Percentiles rank a stretch among this genome's conserved stretches.
Evolutionary conservation across 768 basidiomycete genomes (phyloP).

Genomic region (Suillus variegatus): DNA sequence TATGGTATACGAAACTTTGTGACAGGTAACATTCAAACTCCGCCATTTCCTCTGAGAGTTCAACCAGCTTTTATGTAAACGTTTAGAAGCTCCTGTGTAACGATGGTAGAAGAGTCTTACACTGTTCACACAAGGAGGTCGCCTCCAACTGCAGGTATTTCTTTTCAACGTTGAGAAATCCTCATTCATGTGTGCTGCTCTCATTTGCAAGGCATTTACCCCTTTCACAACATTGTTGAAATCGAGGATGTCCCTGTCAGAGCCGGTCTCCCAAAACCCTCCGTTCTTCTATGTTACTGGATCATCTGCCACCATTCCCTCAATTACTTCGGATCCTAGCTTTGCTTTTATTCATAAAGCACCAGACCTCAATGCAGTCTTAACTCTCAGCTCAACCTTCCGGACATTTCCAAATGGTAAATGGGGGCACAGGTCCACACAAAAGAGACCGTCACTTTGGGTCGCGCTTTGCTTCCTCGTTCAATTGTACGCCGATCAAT

Average conservation of each 20-base stretch:
- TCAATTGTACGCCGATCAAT: slow-evolving; percentile 65
- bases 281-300: slow-evolving; percentile 61
- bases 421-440: slow-evolving; percentile 69
- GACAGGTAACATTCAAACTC: too few relatives aligned
- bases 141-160: too few relatives aligned
- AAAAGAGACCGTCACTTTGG: slow-evolving; percentile 61
- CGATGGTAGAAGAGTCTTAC: too few relatives aligned
- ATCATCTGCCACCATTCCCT: slow-evolving; percentile 49
- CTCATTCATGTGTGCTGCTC: too few relatives aligned
- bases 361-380: slow-evolving; percentile 53
- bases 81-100: too few relatives aligned
- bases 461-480: slow-evolving; percentile 62
- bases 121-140: too few relatives aligned
- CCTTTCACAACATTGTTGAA: slow-evolving; percentile 7
- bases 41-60: too few relatives aligned
- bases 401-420: slow-evolving; percentile 67
- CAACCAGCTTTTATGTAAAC: too few relatives aligned
- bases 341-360: slow-evolving; percentile 78
- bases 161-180: too few relatives aligned
- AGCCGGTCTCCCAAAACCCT: slow-evolving; percentile 7
- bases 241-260: background rate
- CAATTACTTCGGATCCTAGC: slow-evolving; percentile 58
- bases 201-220: background rate
- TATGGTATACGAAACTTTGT: too few relatives aligned
- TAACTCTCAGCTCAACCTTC: slow-evolving; percentile 51